Evolutionary conservation across 345 rosid species (phyloP), one percentile per base, ranked within the genome.

Genomic region (Pistacia vera): DNA sequence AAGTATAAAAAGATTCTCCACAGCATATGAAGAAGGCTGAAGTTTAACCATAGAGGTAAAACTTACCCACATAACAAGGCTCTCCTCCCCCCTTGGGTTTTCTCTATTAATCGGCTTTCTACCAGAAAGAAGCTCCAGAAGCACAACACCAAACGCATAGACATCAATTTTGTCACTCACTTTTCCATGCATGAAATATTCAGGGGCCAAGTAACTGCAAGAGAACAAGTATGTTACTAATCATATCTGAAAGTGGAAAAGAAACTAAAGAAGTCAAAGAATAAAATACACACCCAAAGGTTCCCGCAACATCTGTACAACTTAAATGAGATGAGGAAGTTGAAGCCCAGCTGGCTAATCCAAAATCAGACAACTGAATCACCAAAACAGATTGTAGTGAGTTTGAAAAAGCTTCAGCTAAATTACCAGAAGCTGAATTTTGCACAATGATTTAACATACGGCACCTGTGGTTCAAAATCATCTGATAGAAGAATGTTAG

Each of bases 31-130:
- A 36, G n/a, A 4, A 46, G 44, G 41, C 68, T 63, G 25, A 70
- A 16, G 49, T 38, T 63, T 18, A 70, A 55, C 38, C 38, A 74
- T 41, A n/a, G 35, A 41, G 20, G 58, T 60, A 75, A 68, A 74
- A 80, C 97, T 86, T 86, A 96, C 99, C 99, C 99, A 96, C 89
- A 96, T 80, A 73, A 92, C 89, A 68, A 96, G 98, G 86, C 98
- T 96, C 85, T 89, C 94, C 76, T 83, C 90, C 74, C n/a, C n/a
- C 81, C 91, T 90, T 2, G 89, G 85, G 66, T 72, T 83, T 78
- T 89, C 88, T 48, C 79, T 77, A n/a, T n/a, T 80, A 68, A 96
- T 93, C 22, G 99, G 95, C 89, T 82, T 90, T 89, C 92, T 92
- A 28, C 99, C 95, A 5, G 97, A 88, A 30, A n/a, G n/a, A 70